phyloP scores from a whole-genome alignment of 164 flowering plant genomes.

The Magnolia sinica region DNA sequence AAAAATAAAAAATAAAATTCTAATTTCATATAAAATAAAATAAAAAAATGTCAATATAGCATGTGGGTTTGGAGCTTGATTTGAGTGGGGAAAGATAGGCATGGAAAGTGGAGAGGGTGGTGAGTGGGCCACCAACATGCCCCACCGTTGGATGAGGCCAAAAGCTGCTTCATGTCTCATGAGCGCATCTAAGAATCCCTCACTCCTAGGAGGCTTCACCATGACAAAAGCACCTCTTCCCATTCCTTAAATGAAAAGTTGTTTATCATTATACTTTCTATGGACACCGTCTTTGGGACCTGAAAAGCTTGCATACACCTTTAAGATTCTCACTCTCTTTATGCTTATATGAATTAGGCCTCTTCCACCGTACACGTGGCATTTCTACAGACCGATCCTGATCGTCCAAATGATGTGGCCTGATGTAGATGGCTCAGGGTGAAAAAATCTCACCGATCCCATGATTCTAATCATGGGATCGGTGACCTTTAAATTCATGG shows the following conservation, averaged over 20 bases:
- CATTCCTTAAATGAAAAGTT: constrained; percentile 45
- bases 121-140: neutral
- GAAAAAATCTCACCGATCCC: too few relatives aligned
- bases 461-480: too few relatives aligned
- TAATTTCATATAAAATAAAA: neutral
- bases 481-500: too few relatives aligned
- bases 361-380: neutral
- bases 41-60: constrained; percentile 13
- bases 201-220: constrained; percentile 61
- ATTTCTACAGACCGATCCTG: neutral
- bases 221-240: constrained; percentile 46
- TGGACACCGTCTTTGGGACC: constrained; percentile 19
- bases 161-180: constrained; percentile 37
- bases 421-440: neutral
- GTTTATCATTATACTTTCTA: constrained; percentile 49
- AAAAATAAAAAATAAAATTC: neutral
- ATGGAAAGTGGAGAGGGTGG: neutral
- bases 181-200: constrained; percentile 41
- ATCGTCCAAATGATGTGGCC: neutral
- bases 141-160: constrained; percentile 2
- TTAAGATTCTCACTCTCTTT: constrained; percentile 20
- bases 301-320: constrained; percentile 26
- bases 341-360: neutral
- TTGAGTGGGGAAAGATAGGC: neutral
- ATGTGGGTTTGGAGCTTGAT: constrained; percentile 18